These are phyloP conservation scores for Senecio squalidus DNA, from an alignment of 140 eudicot genomes.

Conservation along the genomic window DNA sequence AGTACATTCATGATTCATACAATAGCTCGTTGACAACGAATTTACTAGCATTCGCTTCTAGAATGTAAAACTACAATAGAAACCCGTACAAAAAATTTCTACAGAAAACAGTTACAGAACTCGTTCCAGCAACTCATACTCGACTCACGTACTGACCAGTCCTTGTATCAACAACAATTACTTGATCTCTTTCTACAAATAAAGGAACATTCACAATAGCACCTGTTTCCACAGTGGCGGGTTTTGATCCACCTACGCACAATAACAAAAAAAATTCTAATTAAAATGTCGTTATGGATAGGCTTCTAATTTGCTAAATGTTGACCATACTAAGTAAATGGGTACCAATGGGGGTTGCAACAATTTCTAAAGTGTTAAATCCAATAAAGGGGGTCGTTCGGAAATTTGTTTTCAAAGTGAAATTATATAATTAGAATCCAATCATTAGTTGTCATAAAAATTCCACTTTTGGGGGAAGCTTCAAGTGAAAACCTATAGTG, in stretches of 20 bases:
- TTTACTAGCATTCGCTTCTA: constrained; percentile 17
- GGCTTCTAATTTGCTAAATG: neutral
- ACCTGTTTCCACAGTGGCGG: constrained; percentile 91
- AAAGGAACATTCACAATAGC: constrained; percentile 79
- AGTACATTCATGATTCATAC: constrained; percentile 20
- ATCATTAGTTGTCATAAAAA: too few relatives aligned
- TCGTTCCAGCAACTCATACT: constrained; percentile 25
- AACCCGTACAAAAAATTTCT: constrained; percentile 15
- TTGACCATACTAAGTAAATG: too few relatives aligned
- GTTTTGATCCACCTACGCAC: constrained; percentile 77
- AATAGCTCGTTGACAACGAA: constrained; percentile 12
- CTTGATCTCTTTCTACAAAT: constrained; percentile 60
- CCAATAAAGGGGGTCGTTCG: too few relatives aligned
- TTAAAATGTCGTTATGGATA: neutral
- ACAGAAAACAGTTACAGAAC: neutral
- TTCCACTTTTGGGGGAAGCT: too few relatives aligned
- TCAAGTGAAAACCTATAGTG: neutral
- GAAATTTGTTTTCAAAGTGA: too few relatives aligned
- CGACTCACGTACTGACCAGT: constrained; percentile 86
- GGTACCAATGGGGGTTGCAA: too few relatives aligned
- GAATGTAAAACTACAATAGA: constrained; percentile 18
- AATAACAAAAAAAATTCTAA: neutral
- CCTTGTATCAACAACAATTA: constrained; percentile 75
- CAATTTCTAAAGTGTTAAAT: too few relatives aligned
- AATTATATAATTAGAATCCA: too few relatives aligned